Evolutionary conservation across 2,329 filamentous ascomycete species (phyloP).

Genomic region (Exophiala sp.): DNA sequence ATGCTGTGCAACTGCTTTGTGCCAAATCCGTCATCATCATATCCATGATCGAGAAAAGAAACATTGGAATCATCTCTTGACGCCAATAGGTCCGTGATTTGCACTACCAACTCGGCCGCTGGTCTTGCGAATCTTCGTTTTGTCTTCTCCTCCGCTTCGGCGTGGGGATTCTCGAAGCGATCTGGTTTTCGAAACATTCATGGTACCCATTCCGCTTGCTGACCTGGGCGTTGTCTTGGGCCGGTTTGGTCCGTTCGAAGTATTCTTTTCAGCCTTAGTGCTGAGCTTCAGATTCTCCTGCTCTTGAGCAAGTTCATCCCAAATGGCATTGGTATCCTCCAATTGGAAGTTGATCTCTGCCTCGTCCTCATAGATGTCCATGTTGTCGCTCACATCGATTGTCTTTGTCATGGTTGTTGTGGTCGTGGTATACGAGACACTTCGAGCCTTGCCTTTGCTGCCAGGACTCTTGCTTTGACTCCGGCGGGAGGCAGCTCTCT

Average conservation of each 20-base stretch:
- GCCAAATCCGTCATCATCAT: slow-evolving; percentile 3
- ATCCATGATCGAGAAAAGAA: not conserved
- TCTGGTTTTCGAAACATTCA: slow-evolving; percentile 27
- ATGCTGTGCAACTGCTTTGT: not conserved
- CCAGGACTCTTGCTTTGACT: slow-evolving; percentile 24
- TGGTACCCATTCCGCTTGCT: slow-evolving; percentile 26
- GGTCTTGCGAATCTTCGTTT: slow-evolving; percentile 39
- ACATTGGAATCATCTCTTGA: slow-evolving; percentile 18
- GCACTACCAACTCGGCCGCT: slow-evolving; percentile 44
- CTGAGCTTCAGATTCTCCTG: slow-evolving; percentile 27
- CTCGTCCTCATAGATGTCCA: slow-evolving; percentile 30
- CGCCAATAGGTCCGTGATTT: slow-evolving; percentile 18
- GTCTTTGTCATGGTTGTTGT: slow-evolving; percentile 28
- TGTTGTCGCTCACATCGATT: slow-evolving; percentile 24
- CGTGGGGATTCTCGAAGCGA: slow-evolving; percentile 25
- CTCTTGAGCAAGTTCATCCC: slow-evolving; percentile 28
- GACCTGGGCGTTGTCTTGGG: slow-evolving; percentile 23
- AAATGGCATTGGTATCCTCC: slow-evolving; percentile 26
- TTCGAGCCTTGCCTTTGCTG: slow-evolving; percentile 30
- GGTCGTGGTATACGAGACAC: slow-evolving; percentile 29
- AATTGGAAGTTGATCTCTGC: slow-evolving; percentile 20
- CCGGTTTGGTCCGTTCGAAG: slow-evolving; percentile 5
- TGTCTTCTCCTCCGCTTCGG: slow-evolving; percentile 28
- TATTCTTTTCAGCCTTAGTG: slow-evolving; percentile 17
- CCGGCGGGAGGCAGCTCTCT: slow-evolving; percentile 60